Percentiles rank a stretch among this genome's conserved stretches.
Conservation (phyloP, 352 stramenopile genomes). For the Halophytophthora batemanensis region DNA sequence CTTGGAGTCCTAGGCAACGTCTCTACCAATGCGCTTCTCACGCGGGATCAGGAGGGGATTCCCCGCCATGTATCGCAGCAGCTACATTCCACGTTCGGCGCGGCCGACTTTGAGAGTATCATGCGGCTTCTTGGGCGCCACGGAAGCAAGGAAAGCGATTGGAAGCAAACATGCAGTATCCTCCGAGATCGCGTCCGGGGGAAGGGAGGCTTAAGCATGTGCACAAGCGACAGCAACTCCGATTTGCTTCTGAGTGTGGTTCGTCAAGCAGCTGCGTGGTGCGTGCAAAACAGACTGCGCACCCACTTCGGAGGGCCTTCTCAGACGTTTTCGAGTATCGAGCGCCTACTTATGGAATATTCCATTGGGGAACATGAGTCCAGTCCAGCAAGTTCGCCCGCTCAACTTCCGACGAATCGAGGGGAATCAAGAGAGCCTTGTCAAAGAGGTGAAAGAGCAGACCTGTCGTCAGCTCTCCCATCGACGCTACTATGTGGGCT, state of each 20-base stretch:
- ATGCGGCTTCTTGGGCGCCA: slow-evolving; percentile 27
- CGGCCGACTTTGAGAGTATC: slow-evolving; percentile 46
- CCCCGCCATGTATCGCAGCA: slow-evolving; percentile 5
- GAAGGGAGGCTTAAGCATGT: background rate
- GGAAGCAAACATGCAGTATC: slow-evolving; percentile 26
- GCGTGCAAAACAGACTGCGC: slow-evolving; percentile 65
- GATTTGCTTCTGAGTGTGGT: slow-evolving; percentile 30
- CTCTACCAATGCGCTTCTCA: slow-evolving; percentile 17
- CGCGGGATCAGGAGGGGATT: slow-evolving; percentile 3
- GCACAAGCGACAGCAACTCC: slow-evolving; percentile 10
- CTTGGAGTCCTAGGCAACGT: slow-evolving; percentile 11
- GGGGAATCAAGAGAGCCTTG: too few species aligned
- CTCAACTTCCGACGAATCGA: background rate
- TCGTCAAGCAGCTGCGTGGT: slow-evolving; percentile 60
- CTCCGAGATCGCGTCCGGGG: slow-evolving; percentile 17
- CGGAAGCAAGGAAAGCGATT: slow-evolving; percentile 29
- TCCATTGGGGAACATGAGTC: slow-evolving; percentile 1
- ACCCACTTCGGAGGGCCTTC: slow-evolving; percentile 74
- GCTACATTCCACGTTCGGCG: slow-evolving; percentile 32
- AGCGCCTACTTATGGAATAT: slow-evolving; percentile 53
- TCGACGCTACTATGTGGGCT: slow-evolving; percentile 4
- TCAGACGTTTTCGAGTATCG: slow-evolving; percentile 75
- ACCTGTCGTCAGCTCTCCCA: background rate
- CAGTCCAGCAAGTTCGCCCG: slow-evolving; percentile 4
- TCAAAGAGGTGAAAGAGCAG: background rate